Percentiles rank a stretch among this genome's conserved stretches.
Conservation (phyloP, 2,329 filamentous ascomycete genomes). For the Apiospora phragmitis region DNA sequence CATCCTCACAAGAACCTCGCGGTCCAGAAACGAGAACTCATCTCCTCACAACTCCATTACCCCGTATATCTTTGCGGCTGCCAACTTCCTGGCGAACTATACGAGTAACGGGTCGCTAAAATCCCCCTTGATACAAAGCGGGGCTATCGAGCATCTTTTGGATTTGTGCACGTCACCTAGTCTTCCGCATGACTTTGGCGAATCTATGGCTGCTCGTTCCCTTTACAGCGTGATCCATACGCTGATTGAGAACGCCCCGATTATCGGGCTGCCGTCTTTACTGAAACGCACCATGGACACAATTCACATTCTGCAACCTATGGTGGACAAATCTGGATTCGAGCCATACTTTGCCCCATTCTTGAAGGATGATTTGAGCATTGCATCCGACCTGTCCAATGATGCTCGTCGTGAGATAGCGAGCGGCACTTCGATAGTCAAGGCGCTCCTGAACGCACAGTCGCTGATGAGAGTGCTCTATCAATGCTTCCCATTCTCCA, state of each 20-base stretch:
- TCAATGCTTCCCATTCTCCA: conserved; percentile 70
- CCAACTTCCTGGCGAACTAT: conserved; percentile 75
- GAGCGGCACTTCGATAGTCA: conserved; percentile 75
- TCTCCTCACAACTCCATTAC: conserved; percentile 45
- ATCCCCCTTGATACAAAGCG: conserved; percentile 71
- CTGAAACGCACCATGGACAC: conserved; percentile 72
- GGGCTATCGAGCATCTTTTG: conserved; percentile 80
- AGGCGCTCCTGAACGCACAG: conserved; percentile 75
- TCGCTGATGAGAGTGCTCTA: conserved; percentile 74
- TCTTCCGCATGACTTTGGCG: conserved; percentile 72
- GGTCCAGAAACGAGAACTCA: conserved; percentile 18
- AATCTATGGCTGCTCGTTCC: conserved; percentile 66
- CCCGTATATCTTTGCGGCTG: conserved; percentile 73
- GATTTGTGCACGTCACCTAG: conserved; percentile 83
- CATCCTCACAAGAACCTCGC: conserved; percentile 22
- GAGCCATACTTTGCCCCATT: conserved; percentile 72
- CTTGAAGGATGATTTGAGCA: conserved; percentile 45
- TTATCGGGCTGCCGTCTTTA: conserved; percentile 79
- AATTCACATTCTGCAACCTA: conserved; percentile 65
- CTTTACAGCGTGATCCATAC: conserved; percentile 74
- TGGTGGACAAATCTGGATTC: conserved; percentile 55
- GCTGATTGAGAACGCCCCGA: conserved; percentile 77
- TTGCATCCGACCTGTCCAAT: conserved; percentile 29
- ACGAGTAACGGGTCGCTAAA: conserved; percentile 74
- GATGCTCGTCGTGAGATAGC: conserved; percentile 44